A percentile compares a stretch with the other conserved stretches of the same genome.
phyloP scores from a whole-genome alignment of 139 green algal genomes.

The Picochlorum costavermella region DNA sequence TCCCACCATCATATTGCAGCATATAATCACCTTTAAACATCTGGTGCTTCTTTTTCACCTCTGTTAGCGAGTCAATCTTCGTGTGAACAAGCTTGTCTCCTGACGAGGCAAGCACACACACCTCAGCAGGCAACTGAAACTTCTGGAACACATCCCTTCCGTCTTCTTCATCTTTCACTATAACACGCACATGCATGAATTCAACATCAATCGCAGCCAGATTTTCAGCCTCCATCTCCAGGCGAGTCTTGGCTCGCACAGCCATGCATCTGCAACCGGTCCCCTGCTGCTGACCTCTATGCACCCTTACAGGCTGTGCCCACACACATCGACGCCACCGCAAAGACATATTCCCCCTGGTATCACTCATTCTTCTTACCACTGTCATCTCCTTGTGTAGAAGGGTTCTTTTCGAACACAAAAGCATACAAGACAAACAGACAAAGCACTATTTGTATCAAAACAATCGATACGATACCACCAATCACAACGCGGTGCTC shows the following conservation, averaged over 20 bases:
- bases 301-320: no score
- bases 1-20: slow-evolving; percentile 12
- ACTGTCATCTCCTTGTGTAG: background rate
- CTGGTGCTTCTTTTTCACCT: background rate
- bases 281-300: no score
- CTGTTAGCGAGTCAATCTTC: slow-evolving; percentile 11
- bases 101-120: slow-evolving; percentile 22
- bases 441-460: slow-evolving; percentile 13
- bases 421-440: slow-evolving; percentile 18
- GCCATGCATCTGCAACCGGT: background rate
- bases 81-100: slow-evolving; percentile 13
- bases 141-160: background rate
- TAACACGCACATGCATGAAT: slow-evolving; percentile 13
- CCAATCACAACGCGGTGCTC: slow-evolving; percentile 8
- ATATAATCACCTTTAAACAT: background rate
- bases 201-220: slow-evolving; percentile 29
- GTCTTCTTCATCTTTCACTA: background rate
- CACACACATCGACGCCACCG: no score
- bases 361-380: no score
- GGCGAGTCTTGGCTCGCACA: slow-evolving; percentile 6
- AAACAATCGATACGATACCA: slow-evolving; percentile 13
- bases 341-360: no score
- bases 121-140: slow-evolving; percentile 22
- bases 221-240: slow-evolving; percentile 9
- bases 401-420: background rate